These are phyloP conservation scores for Phytophthora ohioensis DNA, from an alignment of 352 stramenopile species.

Conservation along the genomic window DNA sequence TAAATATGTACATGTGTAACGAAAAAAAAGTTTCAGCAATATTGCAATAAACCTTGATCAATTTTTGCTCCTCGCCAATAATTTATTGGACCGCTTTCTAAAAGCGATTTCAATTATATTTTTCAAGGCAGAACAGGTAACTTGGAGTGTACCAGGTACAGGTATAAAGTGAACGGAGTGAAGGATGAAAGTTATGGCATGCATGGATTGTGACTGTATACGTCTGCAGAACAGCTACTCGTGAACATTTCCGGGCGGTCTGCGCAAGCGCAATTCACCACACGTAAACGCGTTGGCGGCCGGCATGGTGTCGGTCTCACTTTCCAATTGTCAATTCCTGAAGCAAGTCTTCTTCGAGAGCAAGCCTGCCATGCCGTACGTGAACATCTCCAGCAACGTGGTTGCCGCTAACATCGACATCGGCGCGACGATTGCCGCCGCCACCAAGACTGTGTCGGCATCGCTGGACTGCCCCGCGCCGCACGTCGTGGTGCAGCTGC, in stretches of 20 bases:
- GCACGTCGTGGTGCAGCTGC: constrained; percentile 35
- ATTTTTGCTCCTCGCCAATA: no score
- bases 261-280: constrained; percentile 10
- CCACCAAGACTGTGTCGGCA: constrained; percentile 32
- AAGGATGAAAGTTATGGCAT: no score
- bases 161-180: neutral
- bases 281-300: constrained; percentile 16
- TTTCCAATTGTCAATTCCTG: constrained; percentile 11
- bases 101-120: no score
- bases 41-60: no score
- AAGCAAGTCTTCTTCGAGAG: neutral
- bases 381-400: constrained; percentile 43
- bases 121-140: no score
- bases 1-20: neutral
- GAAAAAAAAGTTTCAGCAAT: no score
- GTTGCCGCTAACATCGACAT: constrained; percentile 26
- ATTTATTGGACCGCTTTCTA: no score
- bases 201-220: constrained; percentile 6
- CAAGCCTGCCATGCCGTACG: constrained; percentile 30
- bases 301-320: constrained; percentile 7
- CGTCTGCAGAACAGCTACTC: constrained; percentile 10
- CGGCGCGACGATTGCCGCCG: constrained; percentile 8
- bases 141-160: no score
- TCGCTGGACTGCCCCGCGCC: constrained; percentile 25
- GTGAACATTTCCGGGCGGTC: constrained; percentile 14